These are phyloP conservation scores for Solanum arcanum DNA, from an alignment of 257 asterid species.

Conservation along the genomic window DNA sequence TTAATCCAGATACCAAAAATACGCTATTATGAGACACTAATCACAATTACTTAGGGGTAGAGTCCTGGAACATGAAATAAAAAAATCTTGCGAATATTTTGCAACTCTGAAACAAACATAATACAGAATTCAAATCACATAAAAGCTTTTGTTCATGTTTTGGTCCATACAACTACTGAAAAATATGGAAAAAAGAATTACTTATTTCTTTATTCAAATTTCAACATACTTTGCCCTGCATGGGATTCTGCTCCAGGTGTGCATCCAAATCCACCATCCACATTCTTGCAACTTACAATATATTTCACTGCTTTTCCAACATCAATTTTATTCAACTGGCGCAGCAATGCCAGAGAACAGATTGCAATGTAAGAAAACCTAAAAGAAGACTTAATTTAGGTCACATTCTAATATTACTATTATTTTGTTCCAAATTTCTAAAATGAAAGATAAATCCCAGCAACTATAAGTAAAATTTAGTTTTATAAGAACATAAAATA, in stretches of 20 bases:
- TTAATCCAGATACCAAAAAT: not conserved
- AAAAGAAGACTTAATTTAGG: not conserved
- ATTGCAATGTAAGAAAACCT: conserved; percentile 87
- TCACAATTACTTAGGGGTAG: not conserved
- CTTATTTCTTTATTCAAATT: not conserved
- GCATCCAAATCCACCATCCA: conserved; percentile 97
- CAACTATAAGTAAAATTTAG: not conserved
- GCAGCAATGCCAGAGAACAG: conserved; percentile 63
- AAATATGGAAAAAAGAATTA: not conserved
- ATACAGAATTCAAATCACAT: not conserved
- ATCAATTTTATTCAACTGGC: conserved; percentile 51
- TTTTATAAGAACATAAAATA: not conserved
- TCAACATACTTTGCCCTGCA: conserved; percentile 80
- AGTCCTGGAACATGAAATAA: not conserved
- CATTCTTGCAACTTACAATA: conserved; percentile 82
- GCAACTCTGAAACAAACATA: not conserved
- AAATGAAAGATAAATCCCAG: not conserved
- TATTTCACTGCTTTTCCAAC: conserved; percentile 72
- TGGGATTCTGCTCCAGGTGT: conserved; percentile 96
- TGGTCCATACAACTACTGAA: not conserved
- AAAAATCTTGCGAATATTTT: not conserved
- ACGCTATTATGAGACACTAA: not conserved
- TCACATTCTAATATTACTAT: not conserved
- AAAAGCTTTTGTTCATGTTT: not conserved
- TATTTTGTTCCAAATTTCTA: not conserved